Conservation (phyloP, 1,284 basidiomycete genomes). For the Puccinia polysora region DNA sequence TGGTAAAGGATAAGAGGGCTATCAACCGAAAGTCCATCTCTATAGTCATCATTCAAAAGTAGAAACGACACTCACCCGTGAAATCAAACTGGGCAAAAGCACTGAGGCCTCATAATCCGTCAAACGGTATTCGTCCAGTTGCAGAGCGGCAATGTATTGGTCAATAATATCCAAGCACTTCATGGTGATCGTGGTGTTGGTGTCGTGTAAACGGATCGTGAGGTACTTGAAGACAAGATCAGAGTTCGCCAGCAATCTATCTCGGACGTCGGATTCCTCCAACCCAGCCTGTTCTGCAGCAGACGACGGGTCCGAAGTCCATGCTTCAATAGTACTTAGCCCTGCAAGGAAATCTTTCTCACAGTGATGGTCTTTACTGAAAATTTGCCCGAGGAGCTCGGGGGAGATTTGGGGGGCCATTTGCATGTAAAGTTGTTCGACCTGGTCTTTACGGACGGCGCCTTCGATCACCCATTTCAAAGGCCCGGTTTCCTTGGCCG, state of each 20-base stretch:
- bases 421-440: slow-evolving; percentile 79
- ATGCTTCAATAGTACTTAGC: slow-evolving; percentile 67
- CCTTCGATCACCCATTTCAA: slow-evolving; percentile 61
- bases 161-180: slow-evolving; percentile 86
- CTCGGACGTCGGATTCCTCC: slow-evolving; percentile 60
- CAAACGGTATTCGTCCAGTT: slow-evolving; percentile 71
- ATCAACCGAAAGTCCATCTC: slow-evolving; percentile 18
- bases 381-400: slow-evolving; percentile 72
- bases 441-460: slow-evolving; percentile 77
- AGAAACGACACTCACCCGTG: slow-evolving; percentile 63
- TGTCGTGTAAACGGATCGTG: slow-evolving; percentile 82
- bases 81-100: slow-evolving; percentile 82
- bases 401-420: slow-evolving; percentile 80
- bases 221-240: slow-evolving; percentile 92
- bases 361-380: slow-evolving; percentile 92
- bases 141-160: slow-evolving; percentile 67
- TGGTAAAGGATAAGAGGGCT: slow-evolving; percentile 45
- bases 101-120: slow-evolving; percentile 80
- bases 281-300: slow-evolving; percentile 62
- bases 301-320: slow-evolving; percentile 62
- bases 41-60: neutral
- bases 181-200: slow-evolving; percentile 83
- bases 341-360: slow-evolving; percentile 86
- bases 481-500: slow-evolving; percentile 68
- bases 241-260: slow-evolving; percentile 77